Conservation (phyloP, 225 moss, liverwort and hornwort species). For the Climacium dendroides region DNA sequence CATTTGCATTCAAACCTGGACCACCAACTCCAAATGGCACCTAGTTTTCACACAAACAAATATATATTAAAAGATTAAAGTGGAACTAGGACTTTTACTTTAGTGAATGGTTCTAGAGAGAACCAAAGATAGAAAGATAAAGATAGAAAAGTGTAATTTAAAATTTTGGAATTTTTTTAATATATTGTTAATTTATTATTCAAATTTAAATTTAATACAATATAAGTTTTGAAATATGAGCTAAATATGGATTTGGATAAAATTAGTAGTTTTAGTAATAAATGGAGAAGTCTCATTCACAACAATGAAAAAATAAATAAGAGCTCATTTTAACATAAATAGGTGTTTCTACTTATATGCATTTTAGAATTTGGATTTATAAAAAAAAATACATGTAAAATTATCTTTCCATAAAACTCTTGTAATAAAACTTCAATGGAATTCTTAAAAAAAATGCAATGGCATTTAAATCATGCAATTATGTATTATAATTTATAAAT, state of each 20-base stretch:
- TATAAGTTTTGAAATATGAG: background rate
- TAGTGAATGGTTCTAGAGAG: no score
- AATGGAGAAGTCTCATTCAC: background rate
- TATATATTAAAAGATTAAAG: no score
- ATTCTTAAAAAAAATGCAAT: accelerated
- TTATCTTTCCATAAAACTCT: background rate
- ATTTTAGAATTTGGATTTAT: background rate
- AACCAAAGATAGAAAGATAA: no score
- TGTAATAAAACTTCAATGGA: background rate
- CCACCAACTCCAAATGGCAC: constrained; percentile 89
- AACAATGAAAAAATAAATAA: background rate
- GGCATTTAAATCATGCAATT: background rate
- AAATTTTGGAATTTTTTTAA: no score
- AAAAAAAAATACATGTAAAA: no score
- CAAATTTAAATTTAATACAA: background rate
- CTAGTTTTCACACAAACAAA: background rate
- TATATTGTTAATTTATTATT: no score
- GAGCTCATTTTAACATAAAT: background rate
- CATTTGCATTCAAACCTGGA: constrained; percentile 49
- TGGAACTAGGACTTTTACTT: no score
- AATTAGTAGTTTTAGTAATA: background rate
- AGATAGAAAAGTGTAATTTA: background rate
- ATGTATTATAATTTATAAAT: accelerated
- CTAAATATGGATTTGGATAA: background rate
- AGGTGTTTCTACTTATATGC: accelerated